Evolutionary conservation across 345 rosid species (phyloP).

Genomic region (Firmiana major): DNA sequence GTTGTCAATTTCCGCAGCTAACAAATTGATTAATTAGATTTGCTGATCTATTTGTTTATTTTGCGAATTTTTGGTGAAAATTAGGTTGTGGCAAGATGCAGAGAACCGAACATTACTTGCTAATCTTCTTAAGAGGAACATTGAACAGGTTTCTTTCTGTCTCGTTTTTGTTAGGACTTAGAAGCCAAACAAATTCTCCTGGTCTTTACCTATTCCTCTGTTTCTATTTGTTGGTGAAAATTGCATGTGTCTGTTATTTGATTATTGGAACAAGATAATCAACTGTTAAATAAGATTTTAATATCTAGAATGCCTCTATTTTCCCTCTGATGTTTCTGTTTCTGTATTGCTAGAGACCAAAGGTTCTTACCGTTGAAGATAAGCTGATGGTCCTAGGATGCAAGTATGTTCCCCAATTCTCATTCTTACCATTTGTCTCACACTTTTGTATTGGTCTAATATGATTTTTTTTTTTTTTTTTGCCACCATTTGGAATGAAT

Average conservation of each 20-base stretch:
- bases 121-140: constrained; percentile 61
- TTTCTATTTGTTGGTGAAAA: not conserved
- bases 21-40: not conserved
- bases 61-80: not conserved
- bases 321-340: constrained; percentile 13
- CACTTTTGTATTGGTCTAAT: not conserved
- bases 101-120: constrained; percentile 69
- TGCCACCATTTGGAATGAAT: not conserved
- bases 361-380: constrained; percentile 83
- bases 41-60: not conserved
- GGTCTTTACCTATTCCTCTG: not conserved
- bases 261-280: not conserved
- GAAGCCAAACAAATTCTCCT: not conserved
- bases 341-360: constrained; percentile 62
- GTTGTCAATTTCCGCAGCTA: not conserved
- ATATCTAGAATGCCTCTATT: not conserved
- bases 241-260: not conserved
- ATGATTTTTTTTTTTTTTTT: not conserved
- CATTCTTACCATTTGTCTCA: not conserved
- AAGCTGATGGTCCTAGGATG: constrained; percentile 73
- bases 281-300: not conserved
- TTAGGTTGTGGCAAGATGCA: constrained; percentile 97
- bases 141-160: constrained; percentile 55
- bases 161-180: not conserved
- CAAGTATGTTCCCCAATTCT: constrained; percentile 57